A percentile compares a stretch with the other conserved stretches of the same genome.
These are phyloP conservation scores for Phytophthora sp. DNA, from an alignment of 352 stramenopile species.

Conservation along the genomic window DNA sequence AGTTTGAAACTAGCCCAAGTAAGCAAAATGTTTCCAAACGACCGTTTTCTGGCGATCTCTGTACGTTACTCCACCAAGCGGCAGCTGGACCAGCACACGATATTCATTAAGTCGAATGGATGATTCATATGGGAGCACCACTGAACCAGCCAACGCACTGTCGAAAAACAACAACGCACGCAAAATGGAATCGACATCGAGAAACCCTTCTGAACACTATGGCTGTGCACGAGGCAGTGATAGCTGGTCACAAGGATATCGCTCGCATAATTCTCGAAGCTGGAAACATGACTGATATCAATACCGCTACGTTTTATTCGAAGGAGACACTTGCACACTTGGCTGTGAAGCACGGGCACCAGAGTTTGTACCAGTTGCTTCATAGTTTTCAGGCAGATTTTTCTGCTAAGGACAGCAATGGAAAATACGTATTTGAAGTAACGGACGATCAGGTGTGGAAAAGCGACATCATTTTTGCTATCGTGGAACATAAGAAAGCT, in stretches of 20 bases:
- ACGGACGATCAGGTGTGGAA: background rate
- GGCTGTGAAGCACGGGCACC: slow-evolving; percentile 17
- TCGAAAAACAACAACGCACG: background rate
- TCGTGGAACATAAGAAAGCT: background rate
- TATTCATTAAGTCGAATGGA: slow-evolving; percentile 37
- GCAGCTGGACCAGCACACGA: slow-evolving; percentile 36
- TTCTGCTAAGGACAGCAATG: slow-evolving; percentile 4
- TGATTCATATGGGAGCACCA: slow-evolving; percentile 34
- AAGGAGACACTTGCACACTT: slow-evolving; percentile 29
- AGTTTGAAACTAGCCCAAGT: too few species aligned
- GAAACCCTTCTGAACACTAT: too few species aligned
- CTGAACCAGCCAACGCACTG: background rate
- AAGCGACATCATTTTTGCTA: background rate
- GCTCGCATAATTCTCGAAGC: slow-evolving; percentile 24
- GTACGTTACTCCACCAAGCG: slow-evolving; percentile 34
- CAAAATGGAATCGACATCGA: too few species aligned
- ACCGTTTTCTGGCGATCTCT: slow-evolving; percentile 6
- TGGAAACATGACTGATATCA: slow-evolving; percentile 16
- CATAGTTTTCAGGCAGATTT: slow-evolving; percentile 1
- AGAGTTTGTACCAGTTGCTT: slow-evolving; percentile 7
- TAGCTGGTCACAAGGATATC: slow-evolving; percentile 22
- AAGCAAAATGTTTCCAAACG: too few species aligned
- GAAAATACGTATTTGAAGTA: background rate
- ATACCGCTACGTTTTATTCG: slow-evolving; percentile 20
- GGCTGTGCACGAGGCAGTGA: slow-evolving; percentile 17